Evolutionary conservation across 306 rosid species (phyloP), one percentile per base, ranked within the genome.

Genomic region (Cajanus cajan): DNA sequence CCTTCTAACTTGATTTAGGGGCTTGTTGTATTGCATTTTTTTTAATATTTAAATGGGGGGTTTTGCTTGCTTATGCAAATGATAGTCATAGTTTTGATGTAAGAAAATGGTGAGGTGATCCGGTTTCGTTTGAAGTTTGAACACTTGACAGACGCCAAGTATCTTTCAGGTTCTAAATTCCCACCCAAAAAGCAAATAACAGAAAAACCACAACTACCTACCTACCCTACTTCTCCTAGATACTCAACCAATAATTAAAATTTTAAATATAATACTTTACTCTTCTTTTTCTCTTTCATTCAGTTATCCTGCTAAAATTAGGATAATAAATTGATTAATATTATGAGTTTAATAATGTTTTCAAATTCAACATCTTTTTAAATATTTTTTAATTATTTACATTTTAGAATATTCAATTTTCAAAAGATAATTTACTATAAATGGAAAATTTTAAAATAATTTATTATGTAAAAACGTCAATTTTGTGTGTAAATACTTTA

Each of bases 181-280:
- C 74, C 39, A 52, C 58, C 9, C 55, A 66, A 75, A 7, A 37
- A 50, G 66, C 52, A n/a, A 64, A 22, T 77, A 77, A 77, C 74
- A 52, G 50, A 77, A 47, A 59, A 2, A 63, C 22, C 31, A 16
- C 45, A 28, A 61, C 36, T 24, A 74, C 79, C 78, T 7, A 34
- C 34, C 65, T 8, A 7, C 16, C 58, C 24, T 0, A 68, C 1
- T 54, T 37, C 22, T 9, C 25, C 43, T 57, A 13, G 6, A 39
- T 21, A 41, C 44, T 12, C 0, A 52, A 4, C 9, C 25, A 1
- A 1, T 4, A 18, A 0, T 61, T 25, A 4, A 3, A 36, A 33
- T 0, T 34, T 5, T 10, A 33, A 50, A 21, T 4, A 50, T 31
- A 16, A 1, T 12, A 1, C 2, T 13, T 12, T 14, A 50, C 57